These are phyloP conservation scores for Vitellaria paradoxa DNA, from an alignment of 179 eudicot species.

Conservation along the genomic window DNA sequence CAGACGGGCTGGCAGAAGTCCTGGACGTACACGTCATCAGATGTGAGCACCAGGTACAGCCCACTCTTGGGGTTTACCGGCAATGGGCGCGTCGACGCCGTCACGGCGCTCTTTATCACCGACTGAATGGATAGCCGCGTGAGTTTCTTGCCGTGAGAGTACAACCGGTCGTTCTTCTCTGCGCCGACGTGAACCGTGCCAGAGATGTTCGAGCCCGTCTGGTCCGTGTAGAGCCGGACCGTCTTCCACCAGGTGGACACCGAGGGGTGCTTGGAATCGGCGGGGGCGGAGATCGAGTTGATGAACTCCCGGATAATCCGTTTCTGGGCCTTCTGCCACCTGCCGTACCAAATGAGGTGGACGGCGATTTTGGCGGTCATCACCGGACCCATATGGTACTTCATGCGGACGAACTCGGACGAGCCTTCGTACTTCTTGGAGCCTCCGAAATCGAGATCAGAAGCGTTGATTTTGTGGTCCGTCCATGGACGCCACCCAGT, in stretches of 20 bases:
- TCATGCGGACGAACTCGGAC: slow-evolving; percentile 55
- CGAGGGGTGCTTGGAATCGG: slow-evolving; percentile 42
- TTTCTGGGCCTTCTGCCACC: slow-evolving; percentile 58
- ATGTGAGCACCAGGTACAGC: slow-evolving; percentile 63
- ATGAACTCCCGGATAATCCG: slow-evolving; percentile 74
- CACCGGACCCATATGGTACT: slow-evolving; percentile 91
- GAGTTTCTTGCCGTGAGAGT: slow-evolving; percentile 69
- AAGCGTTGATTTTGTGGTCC: slow-evolving; percentile 22
- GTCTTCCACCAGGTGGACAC: slow-evolving; percentile 84
- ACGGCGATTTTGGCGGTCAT: slow-evolving; percentile 66
- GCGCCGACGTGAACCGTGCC: slow-evolving; percentile 44
- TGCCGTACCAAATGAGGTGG: slow-evolving; percentile 79
- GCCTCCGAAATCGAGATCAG: slow-evolving; percentile 35
- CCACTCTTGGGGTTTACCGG: slow-evolving; percentile 64
- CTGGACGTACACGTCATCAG: slow-evolving; percentile 66
- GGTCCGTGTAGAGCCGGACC: slow-evolving; percentile 75
- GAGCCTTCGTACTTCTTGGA: slow-evolving; percentile 75
- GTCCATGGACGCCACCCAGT: slow-evolving; percentile 79
- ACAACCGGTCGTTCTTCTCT: slow-evolving; percentile 72
- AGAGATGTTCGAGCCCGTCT: slow-evolving; percentile 74
- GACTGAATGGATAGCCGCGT: slow-evolving; percentile 74
- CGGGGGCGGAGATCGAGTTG: slow-evolving; percentile 51
- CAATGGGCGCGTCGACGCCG: slow-evolving; percentile 58
- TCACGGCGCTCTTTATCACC: slow-evolving; percentile 63
- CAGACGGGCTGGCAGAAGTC: slow-evolving; percentile 69